A percentile compares a stretch with the other conserved stretches of the same genome.
These are phyloP conservation scores for Penicillium sclerotiorum DNA, from an alignment of 2,329 filamentous ascomycete genomes.

Conservation along the genomic window DNA sequence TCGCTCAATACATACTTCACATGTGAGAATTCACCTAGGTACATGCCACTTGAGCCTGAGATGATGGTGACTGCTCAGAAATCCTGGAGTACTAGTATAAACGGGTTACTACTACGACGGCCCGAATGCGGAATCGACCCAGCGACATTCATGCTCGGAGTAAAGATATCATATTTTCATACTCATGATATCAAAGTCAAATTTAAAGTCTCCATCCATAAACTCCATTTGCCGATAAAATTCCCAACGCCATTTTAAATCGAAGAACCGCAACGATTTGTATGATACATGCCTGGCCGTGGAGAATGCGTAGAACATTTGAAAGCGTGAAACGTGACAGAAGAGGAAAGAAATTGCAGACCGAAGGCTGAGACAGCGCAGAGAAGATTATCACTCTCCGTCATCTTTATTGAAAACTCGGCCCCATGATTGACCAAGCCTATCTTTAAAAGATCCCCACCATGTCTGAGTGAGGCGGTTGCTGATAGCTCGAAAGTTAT, in stretches of 20 bases:
- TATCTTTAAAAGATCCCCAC: slow-evolving; percentile 67
- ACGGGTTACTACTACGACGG: neutral
- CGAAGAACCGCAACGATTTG: too few relatives aligned
- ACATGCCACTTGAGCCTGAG: too few relatives aligned
- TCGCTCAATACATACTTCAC: too few relatives aligned
- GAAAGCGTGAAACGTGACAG: slow-evolving; percentile 4
- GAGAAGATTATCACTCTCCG: neutral
- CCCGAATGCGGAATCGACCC: neutral
- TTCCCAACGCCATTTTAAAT: too few relatives aligned
- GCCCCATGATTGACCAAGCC: slow-evolving; percentile 23
- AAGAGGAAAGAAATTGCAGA: neutral
- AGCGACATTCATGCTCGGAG: slow-evolving; percentile 10
- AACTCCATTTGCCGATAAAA: too few relatives aligned
- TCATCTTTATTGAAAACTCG: slow-evolving; percentile 14
- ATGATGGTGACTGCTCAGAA: too few relatives aligned
- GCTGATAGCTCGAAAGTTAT: slow-evolving; percentile 88
- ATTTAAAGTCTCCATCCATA: too few relatives aligned
- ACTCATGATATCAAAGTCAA: neutral
- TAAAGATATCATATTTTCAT: slow-evolving; percentile 8
- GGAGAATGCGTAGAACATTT: slow-evolving; percentile 6
- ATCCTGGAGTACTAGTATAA: too few relatives aligned
- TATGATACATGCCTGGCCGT: slow-evolving; percentile 10
- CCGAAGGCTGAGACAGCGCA: neutral
- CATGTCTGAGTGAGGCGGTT: slow-evolving; percentile 81
- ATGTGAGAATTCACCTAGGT: too few relatives aligned